Percentiles rank a stretch among this genome's conserved stretches.
Evolutionary conservation across 768 basidiomycete genomes (phyloP).

Genomic region (Amanita rubescens): DNA sequence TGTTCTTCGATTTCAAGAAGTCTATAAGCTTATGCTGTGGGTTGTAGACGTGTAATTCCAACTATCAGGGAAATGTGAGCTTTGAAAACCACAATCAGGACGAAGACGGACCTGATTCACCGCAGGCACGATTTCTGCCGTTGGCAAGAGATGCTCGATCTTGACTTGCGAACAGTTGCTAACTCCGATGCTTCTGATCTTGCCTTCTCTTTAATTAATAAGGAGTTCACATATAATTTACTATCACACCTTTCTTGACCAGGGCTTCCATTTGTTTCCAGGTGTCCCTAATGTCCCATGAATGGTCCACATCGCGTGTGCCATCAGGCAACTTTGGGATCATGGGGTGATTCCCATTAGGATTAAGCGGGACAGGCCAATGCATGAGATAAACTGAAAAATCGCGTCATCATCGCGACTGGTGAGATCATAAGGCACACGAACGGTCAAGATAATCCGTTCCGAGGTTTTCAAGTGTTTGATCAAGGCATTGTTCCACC

Average conservation of each 20-base stretch:
- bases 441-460: slow-evolving; percentile 77
- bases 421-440: slow-evolving; percentile 19
- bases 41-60: slow-evolving; percentile 71
- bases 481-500: slow-evolving; percentile 68
- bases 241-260: slow-evolving; percentile 44
- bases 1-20: slow-evolving; percentile 58
- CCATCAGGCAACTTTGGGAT: slow-evolving; percentile 57
- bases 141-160: slow-evolving; percentile 63
- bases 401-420: slow-evolving; percentile 9
- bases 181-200: slow-evolving; percentile 61
- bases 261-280: slow-evolving; percentile 83
- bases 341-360: slow-evolving; percentile 53
- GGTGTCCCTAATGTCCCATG: slow-evolving; percentile 63
- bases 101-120: slow-evolving; percentile 54
- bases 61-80: slow-evolving; percentile 26
- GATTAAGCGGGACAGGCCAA: slow-evolving; percentile 76
- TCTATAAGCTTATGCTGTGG: slow-evolving; percentile 61
- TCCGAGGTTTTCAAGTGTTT: slow-evolving; percentile 72
- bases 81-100: not conserved
- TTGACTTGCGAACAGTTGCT: slow-evolving; percentile 69
- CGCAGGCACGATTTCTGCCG: slow-evolving; percentile 59
- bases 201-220: slow-evolving; percentile 32
- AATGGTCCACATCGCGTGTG: slow-evolving; percentile 57
- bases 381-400: slow-evolving; percentile 58
- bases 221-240: not conserved